Evolutionary conservation across 306 rosid genomes (phyloP), one percentile per base, ranked within the genome.

Genomic region (Malus sylvestris): DNA sequence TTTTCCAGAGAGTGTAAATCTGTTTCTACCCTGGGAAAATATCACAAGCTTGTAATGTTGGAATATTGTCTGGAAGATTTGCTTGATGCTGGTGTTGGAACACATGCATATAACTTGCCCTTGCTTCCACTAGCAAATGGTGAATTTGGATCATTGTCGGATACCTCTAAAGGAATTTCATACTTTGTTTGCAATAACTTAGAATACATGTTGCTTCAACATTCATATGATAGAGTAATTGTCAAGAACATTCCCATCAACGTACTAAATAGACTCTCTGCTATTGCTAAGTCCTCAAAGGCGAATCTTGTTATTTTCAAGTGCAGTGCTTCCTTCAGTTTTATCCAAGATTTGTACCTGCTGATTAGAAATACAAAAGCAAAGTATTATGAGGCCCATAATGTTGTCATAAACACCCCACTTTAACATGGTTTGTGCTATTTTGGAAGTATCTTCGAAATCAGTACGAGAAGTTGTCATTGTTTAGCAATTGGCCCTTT

Each of bases 31-130:
- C 76, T 92, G 78, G 78, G 87, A 75, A 84, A 83, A 85, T 69
- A 82, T 20, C 72, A 84, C 90, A 94, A 78, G 79, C 96, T 94
- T 86, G 92, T 90, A 60, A 80, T 92, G 84, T 83, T 92, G 82
- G 97, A 91, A 90, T 92, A 92, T 86, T 92, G 96, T 81, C 89
- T 94, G 53, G 98, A 92, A 83, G 98, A 92, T 79, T 83, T 94
- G 88, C 86, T 94, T 74, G 95, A 94, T 78, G 88, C 80, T 86
- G 97, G 92, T 80, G 97, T 90, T 83, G 89, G 91, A 80, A 77
- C 81, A 72, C 91, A 87, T 84, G 93, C 89, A 42, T 81, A 78
- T 76, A 82, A 87, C 79, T 79, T 94, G 71, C 93, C 96, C 72
- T 85, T 92, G 76, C 88, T 94, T 85, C 98, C 98, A 60, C 77